phyloP scores from a whole-genome alignment of 129 eudicot species.

The Centrapalus pauciflorus region DNA sequence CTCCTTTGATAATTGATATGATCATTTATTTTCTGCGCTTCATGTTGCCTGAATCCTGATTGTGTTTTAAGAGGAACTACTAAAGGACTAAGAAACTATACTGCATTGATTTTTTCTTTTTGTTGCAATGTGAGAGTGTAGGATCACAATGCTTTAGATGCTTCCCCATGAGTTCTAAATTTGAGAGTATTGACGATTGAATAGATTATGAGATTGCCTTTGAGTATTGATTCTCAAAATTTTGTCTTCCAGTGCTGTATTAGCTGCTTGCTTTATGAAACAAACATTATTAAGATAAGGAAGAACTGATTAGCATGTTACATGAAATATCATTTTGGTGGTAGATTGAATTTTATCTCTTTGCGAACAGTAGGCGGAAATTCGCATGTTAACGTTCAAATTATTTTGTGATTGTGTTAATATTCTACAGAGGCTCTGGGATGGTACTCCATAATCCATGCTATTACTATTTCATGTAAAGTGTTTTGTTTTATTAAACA shows the following conservation, averaged over 20 bases:
- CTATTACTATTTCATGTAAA: too few species aligned
- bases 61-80: slow-evolving; percentile 2
- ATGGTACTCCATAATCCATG: too few species aligned
- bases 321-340: neutral
- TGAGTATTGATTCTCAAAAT: too few species aligned
- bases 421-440: neutral
- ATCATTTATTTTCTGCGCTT: neutral
- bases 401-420: neutral
- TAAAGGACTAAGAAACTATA: neutral
- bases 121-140: neutral
- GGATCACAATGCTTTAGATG: too few species aligned
- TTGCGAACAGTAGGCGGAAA: neutral
- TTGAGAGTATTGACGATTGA: too few species aligned
- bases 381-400: neutral
- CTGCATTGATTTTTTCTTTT: neutral
- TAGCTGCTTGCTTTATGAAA: neutral
- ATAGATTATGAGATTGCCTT: too few species aligned
- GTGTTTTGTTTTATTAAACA: neutral
- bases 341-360: neutral
- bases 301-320: neutral
- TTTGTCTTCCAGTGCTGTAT: too few species aligned
- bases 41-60: slow-evolving; percentile 1
- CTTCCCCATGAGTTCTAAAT: too few species aligned
- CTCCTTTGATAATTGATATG: slow-evolving; percentile 39
- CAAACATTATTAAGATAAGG: neutral